Evolutionary conservation across 768 basidiomycete species (phyloP), one percentile per base, ranked within the genome.

Genomic region (Trametes cinnabarina): DNA sequence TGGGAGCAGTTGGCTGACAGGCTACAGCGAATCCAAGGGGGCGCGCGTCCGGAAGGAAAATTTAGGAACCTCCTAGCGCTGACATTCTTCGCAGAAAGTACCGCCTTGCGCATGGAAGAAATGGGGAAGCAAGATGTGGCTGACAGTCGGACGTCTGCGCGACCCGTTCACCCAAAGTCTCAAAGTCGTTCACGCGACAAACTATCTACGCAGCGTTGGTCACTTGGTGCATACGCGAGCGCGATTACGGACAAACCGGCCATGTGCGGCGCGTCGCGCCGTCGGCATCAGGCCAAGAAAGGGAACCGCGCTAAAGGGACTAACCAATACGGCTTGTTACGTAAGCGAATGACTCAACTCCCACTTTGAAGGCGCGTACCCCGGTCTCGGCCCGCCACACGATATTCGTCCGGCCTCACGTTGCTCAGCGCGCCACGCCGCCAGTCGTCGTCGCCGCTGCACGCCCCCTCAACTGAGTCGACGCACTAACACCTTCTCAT

Each of bases 401-500:
- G 53, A 60, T 60, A 60, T 60, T 60, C 58, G 58, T 54, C 66
- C 66, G 66, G 66, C 62, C 55, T 62, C 63, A 65, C 65, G 52
- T 55, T 55, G 54, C 54, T 55, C 64, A 63, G 62, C 67, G 67
- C 65, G 67, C 37, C 37, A 39, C 37, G 37, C 37, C 37, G 37
- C 63, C 62, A 63, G 66, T 50, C 55, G 63, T 57, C 68, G 68
- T 66, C 65, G 66, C 64, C 66, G 68, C 68, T 66, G 61, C 64
- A 62, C 55, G 66, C 63, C 65, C 61, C 65, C 60, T 61, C 60
- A 55, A 59, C 48, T 56, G 54, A 56, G 62, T 46, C 65, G 51
- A 59, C 62, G 35, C 53, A 51, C 51, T 61, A 57, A 44, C 64
- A 52, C 50, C 55, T 12, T 69, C 60, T 63, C 67, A 12, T 43